phyloP scores from a whole-genome alignment of 768 basidiomycete genomes.

The Mycena alexandri region DNA sequence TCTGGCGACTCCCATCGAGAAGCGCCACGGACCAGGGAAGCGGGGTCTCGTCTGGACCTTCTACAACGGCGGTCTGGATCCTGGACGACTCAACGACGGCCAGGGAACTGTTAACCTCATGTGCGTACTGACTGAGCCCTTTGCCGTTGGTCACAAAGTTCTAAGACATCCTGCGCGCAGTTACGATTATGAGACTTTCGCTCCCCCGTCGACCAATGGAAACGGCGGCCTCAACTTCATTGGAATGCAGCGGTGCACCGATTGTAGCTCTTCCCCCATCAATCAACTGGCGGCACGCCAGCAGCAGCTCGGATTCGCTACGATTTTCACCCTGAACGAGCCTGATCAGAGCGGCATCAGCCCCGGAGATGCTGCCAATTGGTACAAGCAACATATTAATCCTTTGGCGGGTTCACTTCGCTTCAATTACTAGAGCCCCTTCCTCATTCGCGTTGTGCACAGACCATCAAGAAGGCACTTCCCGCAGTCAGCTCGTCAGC shows the following conservation, averaged over 20 bases:
- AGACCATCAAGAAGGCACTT: constrained; percentile 53
- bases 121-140: constrained; percentile 3
- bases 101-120: constrained; percentile 31
- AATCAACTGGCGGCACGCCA: constrained; percentile 46
- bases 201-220: constrained; percentile 50
- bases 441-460: neutral
- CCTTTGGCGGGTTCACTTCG: constrained; percentile 46
- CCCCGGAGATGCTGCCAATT: constrained; percentile 47
- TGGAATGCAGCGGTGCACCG: constrained; percentile 53
- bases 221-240: constrained; percentile 52
- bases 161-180: constrained; percentile 33
- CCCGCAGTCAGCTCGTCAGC: constrained; percentile 51
- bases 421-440: neutral
- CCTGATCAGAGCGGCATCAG: constrained; percentile 47
- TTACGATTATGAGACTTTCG: constrained; percentile 53
- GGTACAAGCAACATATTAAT: constrained; percentile 53
- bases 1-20: constrained; percentile 10
- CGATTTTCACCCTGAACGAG: constrained; percentile 46
- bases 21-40: constrained; percentile 22
- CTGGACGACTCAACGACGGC: constrained; percentile 13
- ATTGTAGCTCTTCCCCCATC: constrained; percentile 52
- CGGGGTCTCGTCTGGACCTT: constrained; percentile 27
- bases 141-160: too few species aligned
- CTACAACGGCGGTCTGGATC: constrained; percentile 27
- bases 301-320: constrained; percentile 36